Percentiles rank a stretch among this genome's conserved stretches.
These are phyloP conservation scores for Immersiporthe knoxdaviesiana DNA, from an alignment of 2,329 filamentous ascomycete species.

Conservation along the genomic window DNA sequence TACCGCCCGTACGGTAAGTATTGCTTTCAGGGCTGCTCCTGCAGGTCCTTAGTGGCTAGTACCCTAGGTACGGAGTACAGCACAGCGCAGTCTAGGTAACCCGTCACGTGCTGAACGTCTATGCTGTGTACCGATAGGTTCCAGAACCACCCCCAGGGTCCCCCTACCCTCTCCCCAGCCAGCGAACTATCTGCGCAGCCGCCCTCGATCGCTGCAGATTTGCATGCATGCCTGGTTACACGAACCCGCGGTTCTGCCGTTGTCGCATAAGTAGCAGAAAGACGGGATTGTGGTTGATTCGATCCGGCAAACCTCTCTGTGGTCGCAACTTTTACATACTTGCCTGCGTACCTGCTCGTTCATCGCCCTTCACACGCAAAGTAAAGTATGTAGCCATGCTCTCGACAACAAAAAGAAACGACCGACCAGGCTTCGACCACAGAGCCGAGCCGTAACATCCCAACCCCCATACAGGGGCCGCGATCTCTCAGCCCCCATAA, in stretches of 20 bases:
- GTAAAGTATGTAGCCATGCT: conserved; percentile 3
- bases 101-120: background rate
- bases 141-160: no score
- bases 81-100: background rate
- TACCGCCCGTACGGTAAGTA: no score
- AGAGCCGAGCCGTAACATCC: background rate
- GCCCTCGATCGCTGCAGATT: background rate
- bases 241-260: background rate
- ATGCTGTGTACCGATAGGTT: background rate
- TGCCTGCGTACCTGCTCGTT: background rate
- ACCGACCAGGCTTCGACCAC: conserved; percentile 1
- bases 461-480: no score
- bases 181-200: background rate
- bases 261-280: background rate
- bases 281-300: background rate
- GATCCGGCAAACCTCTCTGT: no score
- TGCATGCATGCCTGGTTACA: background rate
- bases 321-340: no score
- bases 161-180: no score
- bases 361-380: background rate
- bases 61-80: background rate
- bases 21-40: no score
- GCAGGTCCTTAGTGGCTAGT: background rate
- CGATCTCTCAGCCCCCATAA: background rate
- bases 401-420: background rate